Percentiles rank a stretch among this genome's conserved stretches.
phyloP scores from a whole-genome alignment of 768 basidiomycete genomes.

The Erythrobasidium yunnanense region DNA sequence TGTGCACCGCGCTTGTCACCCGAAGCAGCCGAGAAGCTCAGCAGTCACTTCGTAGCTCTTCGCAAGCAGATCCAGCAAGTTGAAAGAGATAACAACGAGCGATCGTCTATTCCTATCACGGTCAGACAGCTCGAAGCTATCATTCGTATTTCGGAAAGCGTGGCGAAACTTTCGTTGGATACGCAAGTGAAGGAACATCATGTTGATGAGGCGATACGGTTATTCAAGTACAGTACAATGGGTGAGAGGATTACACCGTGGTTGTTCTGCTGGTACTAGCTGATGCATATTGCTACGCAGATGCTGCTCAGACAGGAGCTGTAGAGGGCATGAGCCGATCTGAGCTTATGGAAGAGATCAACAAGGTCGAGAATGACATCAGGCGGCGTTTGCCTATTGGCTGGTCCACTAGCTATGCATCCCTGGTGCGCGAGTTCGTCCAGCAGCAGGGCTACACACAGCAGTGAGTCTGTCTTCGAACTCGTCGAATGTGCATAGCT shows the following conservation, averaged over 20 bases:
- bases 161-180: conserved; percentile 85
- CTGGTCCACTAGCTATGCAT: conserved; percentile 94
- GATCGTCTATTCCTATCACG: conserved; percentile 96
- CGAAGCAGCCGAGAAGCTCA: conserved; percentile 91
- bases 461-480: conserved; percentile 27
- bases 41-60: conserved; percentile 84
- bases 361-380: conserved; percentile 50
- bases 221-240: conserved; percentile 99
- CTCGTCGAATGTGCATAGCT: conserved; percentile 46
- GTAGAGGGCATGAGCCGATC: conserved; percentile 83
- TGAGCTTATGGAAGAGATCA: conserved; percentile 87
- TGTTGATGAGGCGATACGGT: conserved; percentile 91
- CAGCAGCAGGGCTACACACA: conserved; percentile 59
- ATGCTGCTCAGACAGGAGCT: conserved; percentile 80
- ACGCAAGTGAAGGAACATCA: conserved; percentile 79
- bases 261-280: no score
- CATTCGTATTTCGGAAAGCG: conserved; percentile 92
- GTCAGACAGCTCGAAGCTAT: conserved; percentile 96
- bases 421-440: conserved; percentile 83
- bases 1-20: conserved; percentile 87
- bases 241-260: no score
- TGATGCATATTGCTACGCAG: no score
- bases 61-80: conserved; percentile 90
- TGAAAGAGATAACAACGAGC: conserved; percentile 90
- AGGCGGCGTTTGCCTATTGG: conserved; percentile 42